A percentile compares a stretch with the other conserved stretches of the same genome.
These are phyloP conservation scores for Calonectria hawksworthii DNA, from an alignment of 2,329 filamentous ascomycete genomes.

Conservation along the genomic window DNA sequence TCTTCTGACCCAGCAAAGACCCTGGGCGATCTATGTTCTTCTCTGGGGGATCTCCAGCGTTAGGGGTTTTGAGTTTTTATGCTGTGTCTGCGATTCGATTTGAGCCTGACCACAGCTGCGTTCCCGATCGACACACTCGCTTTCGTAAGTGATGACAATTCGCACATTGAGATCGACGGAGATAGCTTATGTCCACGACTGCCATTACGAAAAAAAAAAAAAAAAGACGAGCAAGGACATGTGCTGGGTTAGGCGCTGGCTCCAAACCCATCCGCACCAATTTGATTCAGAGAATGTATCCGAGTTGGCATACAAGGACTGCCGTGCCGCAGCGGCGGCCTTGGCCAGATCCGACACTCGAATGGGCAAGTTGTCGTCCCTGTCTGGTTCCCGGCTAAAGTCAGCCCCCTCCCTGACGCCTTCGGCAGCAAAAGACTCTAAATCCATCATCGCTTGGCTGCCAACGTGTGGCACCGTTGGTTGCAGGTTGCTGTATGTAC, in stretches of 20 bases:
- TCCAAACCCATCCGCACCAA: not conserved
- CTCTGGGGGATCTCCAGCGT: conserved; percentile 18
- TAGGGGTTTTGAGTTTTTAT: conserved; percentile 19
- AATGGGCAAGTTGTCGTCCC: conserved; percentile 15
- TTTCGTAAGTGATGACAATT: not conserved
- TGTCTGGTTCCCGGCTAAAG: conserved; percentile 24
- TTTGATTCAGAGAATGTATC: conserved; percentile 11
- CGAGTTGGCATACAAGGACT: conserved; percentile 11
- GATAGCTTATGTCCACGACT: not conserved
- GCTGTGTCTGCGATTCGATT: conserved; percentile 1
- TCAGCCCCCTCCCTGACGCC: conserved; percentile 17
- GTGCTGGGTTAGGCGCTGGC: not conserved
- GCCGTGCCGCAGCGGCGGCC: conserved; percentile 10
- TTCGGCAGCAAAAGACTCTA: conserved; percentile 4
- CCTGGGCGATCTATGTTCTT: conserved; percentile 10
- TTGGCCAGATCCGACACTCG: conserved; percentile 7
- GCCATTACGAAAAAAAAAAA: not conserved
- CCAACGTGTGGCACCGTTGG: conserved; percentile 37
- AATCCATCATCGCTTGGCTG: conserved; percentile 9
- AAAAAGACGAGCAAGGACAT: not conserved
- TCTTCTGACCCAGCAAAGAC: not conserved
- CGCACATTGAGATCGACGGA: not conserved
- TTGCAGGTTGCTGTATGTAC: conserved; percentile 5
- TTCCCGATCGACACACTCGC: conserved; percentile 17
- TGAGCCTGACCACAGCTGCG: conserved; percentile 15